Evolutionary conservation across 73 alveolate genomes (phyloP).

Genomic region (Symbiodinium pilosum): DNA sequence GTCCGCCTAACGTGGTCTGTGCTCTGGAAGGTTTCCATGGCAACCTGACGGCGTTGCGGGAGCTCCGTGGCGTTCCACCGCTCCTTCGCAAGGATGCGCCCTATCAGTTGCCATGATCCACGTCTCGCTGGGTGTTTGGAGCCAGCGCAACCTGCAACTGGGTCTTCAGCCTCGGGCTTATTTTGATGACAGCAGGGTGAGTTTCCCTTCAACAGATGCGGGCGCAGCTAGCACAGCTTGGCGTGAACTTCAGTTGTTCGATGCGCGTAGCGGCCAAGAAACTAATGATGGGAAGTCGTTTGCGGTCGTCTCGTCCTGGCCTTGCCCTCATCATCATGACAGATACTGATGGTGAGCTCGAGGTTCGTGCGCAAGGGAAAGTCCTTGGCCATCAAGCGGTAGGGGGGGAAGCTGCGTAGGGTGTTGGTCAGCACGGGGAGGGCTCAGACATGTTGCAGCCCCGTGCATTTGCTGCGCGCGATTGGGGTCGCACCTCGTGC

Average conservation of each 20-base stretch:
- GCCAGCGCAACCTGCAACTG: background rate
- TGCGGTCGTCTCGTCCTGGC: background rate
- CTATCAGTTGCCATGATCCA: background rate
- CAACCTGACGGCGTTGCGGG: background rate
- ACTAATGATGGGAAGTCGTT: background rate
- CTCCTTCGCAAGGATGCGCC: background rate
- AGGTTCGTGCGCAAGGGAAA: background rate
- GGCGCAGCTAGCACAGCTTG: background rate
- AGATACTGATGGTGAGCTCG: background rate
- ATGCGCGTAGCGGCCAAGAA: background rate
- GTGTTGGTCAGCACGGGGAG: background rate
- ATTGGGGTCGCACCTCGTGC: background rate
- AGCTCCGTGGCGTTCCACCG: background rate
- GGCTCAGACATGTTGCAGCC: background rate
- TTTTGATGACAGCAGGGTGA: background rate
- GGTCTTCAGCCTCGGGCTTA: background rate
- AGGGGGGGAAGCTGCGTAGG: background rate
- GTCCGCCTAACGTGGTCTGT: background rate
- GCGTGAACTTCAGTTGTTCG: background rate
- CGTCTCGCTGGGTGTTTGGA: background rate
- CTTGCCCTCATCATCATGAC: background rate
- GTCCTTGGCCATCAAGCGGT: conserved; percentile 24
- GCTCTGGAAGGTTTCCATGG: background rate
- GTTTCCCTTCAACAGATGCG: background rate
- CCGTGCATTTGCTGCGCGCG: background rate